These are phyloP conservation scores for Ogataea angusta DNA, from an alignment of 805 yeast genomes.

Conservation along the genomic window DNA sequence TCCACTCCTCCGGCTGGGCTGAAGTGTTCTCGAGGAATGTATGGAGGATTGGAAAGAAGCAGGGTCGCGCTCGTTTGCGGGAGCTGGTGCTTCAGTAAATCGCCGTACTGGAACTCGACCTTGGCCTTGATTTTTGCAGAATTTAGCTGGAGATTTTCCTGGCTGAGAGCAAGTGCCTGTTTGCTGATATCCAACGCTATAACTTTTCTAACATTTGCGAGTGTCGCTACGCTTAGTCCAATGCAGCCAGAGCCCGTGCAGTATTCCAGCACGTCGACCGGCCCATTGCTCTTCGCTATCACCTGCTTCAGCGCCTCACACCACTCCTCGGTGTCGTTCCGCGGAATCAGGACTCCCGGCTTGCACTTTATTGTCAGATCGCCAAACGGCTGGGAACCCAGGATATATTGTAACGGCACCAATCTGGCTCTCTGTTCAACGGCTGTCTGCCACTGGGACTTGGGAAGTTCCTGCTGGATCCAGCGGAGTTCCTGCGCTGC, in stretches of 20 bases:
- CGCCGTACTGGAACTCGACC: constrained; percentile 21
- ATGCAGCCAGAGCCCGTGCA: constrained; percentile 93
- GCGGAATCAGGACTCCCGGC: constrained; percentile 74
- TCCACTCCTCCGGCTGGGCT: constrained; percentile 43
- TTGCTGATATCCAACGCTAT: constrained; percentile 56
- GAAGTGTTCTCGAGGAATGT: constrained; percentile 54
- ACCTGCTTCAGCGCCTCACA: constrained; percentile 38
- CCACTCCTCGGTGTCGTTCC: constrained; percentile 98
- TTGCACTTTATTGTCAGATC: constrained; percentile 54
- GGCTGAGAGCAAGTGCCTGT: constrained; percentile 50
- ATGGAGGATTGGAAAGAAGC: constrained; percentile 89
- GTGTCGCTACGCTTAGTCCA: constrained; percentile 47
- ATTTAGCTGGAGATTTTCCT: constrained; percentile 36
- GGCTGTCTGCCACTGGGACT: constrained; percentile 47
- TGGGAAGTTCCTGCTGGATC: constrained; percentile 58
- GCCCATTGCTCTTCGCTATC: constrained; percentile 2
- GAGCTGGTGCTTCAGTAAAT: constrained; percentile 16
- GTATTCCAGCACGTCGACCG: constrained; percentile 52
- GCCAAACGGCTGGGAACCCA: constrained; percentile 89
- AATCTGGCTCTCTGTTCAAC: constrained; percentile 47
- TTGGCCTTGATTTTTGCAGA: constrained; percentile 1
- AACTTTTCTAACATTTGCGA: constrained; percentile 18
- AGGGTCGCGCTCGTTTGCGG: constrained; percentile 39
- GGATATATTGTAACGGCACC: constrained; percentile 79
- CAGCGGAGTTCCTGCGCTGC: constrained; percentile 62